Percentiles rank a stretch among this genome's conserved stretches.
Conservation (phyloP, 164 flowering plant genomes). For the Tetracentron sinense region DNA sequence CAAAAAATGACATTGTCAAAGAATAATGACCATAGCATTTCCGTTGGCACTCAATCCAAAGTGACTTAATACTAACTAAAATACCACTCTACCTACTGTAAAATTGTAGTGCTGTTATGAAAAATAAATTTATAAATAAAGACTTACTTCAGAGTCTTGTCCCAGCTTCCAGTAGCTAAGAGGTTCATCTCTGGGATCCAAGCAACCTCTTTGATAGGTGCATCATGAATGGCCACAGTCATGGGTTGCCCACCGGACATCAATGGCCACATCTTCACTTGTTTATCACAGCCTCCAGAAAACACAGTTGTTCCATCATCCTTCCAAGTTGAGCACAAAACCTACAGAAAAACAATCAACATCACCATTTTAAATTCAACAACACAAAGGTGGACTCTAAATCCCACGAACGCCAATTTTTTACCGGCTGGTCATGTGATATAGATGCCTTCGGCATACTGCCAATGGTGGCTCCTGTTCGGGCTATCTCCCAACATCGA, state of each 20-base stretch:
- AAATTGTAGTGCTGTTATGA: background rate
- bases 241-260: slow-evolving; percentile 73
- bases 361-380: background rate
- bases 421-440: slow-evolving; percentile 92
- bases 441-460: slow-evolving; percentile 79
- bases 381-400: background rate
- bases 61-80: too few species aligned
- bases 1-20: too few species aligned
- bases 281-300: slow-evolving; percentile 98
- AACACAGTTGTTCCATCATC: slow-evolving; percentile 97
- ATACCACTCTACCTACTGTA: background rate
- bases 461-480: slow-evolving; percentile 35
- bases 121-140: slow-evolving; percentile 1
- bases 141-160: slow-evolving; percentile 69
- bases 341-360: slow-evolving; percentile 42
- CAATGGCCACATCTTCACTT: slow-evolving; percentile 96
- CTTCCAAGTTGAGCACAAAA: slow-evolving; percentile 95
- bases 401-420: background rate
- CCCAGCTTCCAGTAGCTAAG: slow-evolving; percentile 94
- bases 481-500: slow-evolving; percentile 86
- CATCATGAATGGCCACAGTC: slow-evolving; percentile 92
- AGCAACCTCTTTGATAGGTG: slow-evolving; percentile 82
- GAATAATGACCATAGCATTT: too few species aligned
- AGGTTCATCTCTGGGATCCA: slow-evolving; percentile 93
- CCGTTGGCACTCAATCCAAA: too few species aligned